These are phyloP conservation scores for Candida morakotiae DNA, from an alignment of 805 yeast genomes.

Conservation along the genomic window DNA sequence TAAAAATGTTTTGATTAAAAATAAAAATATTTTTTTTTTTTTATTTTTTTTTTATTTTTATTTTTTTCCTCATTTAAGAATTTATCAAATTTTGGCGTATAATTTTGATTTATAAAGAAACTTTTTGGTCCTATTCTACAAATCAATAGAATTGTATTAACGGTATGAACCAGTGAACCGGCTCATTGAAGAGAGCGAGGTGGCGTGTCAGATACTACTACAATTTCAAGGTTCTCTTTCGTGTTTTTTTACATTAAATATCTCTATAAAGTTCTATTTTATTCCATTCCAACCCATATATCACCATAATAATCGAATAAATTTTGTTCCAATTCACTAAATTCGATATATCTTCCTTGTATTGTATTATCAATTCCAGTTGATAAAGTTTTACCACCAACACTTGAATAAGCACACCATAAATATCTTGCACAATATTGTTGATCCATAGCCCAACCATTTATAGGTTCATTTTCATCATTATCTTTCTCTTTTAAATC, in stretches of 20 bases:
- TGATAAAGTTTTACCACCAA: conserved; percentile 45
- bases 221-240: too few species aligned
- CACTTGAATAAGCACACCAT: conserved; percentile 59
- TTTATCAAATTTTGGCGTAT: too few species aligned
- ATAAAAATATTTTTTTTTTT: too few species aligned
- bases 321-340: conserved; percentile 23
- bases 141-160: neutral
- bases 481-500: conserved; percentile 24
- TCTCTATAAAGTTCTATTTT: too few species aligned
- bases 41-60: too few species aligned
- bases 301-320: conserved; percentile 44
- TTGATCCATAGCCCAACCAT: conserved; percentile 51
- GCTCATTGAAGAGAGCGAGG: too few species aligned
- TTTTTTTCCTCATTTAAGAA: too few species aligned
- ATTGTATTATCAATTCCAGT: conserved; percentile 31
- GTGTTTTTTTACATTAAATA: too few species aligned
- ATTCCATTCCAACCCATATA: conserved; percentile 47
- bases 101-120: too few species aligned
- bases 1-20: too few species aligned
- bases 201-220: too few species aligned
- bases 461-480: conserved; percentile 40
- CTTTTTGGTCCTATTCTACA: too few species aligned
- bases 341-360: conserved; percentile 43
- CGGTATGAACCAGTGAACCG: neutral
- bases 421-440: conserved; percentile 50